phyloP scores from a whole-genome alignment of 192 early-diverging fungal genomes.

The Borealophlyctis nickersoniae region DNA sequence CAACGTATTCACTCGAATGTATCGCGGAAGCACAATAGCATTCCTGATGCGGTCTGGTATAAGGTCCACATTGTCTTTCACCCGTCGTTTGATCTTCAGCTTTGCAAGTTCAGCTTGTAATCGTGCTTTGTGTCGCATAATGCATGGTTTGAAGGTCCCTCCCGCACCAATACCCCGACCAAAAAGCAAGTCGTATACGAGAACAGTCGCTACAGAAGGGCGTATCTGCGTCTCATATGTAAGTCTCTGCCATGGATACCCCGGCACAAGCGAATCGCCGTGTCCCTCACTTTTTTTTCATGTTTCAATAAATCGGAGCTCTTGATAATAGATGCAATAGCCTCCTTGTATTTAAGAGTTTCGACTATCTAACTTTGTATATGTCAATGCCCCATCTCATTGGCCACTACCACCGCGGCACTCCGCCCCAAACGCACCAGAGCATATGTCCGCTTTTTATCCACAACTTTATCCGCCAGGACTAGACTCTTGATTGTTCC shows the following conservation, averaged over 20 bases:
- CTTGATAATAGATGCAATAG: conserved; percentile 18
- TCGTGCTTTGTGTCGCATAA: conserved; percentile 63
- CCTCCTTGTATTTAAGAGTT: conserved; percentile 30
- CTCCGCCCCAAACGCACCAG: conserved; percentile 79
- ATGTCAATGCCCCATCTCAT: background rate
- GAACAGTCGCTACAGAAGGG: conserved; percentile 50
- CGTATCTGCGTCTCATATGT: conserved; percentile 28
- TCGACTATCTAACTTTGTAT: background rate
- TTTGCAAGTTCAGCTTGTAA: conserved; percentile 76
- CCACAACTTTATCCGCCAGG: conserved; percentile 28
- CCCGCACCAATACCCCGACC: conserved; percentile 61
- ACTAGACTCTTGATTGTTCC: conserved; percentile 76
- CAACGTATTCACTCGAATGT: conserved; percentile 86
- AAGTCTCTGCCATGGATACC: too few species aligned
- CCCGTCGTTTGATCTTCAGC: conserved; percentile 68
- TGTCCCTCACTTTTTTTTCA: conserved; percentile 29
- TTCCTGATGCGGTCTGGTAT: conserved; percentile 54
- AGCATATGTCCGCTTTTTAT: conserved; percentile 84
- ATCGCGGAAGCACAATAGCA: conserved; percentile 65
- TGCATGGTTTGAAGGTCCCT: conserved; percentile 57
- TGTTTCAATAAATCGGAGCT: conserved; percentile 14
- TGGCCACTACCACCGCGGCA: background rate
- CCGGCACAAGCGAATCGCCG: conserved; percentile 1
- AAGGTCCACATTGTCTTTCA: conserved; percentile 66
- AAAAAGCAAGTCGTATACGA: conserved; percentile 88